Evolutionary conservation across 1,284 basidiomycete species (phyloP).

Genomic region (Thelephora terrestris): DNA sequence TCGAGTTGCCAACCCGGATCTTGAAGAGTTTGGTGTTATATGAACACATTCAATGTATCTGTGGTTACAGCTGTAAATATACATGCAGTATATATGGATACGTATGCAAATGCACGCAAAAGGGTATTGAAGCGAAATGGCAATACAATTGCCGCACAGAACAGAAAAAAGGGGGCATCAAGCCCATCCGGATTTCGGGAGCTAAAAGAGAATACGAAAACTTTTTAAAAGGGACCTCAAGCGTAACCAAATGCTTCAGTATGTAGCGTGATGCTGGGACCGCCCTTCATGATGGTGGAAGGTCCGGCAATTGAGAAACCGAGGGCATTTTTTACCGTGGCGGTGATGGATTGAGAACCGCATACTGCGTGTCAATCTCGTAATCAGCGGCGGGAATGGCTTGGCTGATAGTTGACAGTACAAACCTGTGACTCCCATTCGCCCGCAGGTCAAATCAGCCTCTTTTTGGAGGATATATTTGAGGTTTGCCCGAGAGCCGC

Average conservation of each 20-base stretch:
- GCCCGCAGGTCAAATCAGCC: conserved; percentile 12
- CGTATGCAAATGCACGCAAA: too few relatives aligned
- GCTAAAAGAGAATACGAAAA: too few relatives aligned
- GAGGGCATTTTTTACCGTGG: conserved; percentile 29
- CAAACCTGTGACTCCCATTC: conserved; percentile 33
- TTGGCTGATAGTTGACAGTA: not conserved
- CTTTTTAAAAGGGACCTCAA: not conserved
- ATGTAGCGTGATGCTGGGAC: conserved; percentile 33
- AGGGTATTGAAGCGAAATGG: too few relatives aligned
- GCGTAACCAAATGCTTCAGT: conserved; percentile 39
- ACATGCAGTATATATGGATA: too few relatives aligned
- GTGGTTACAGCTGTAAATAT: too few relatives aligned
- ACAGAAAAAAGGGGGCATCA: too few relatives aligned
- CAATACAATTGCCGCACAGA: too few relatives aligned
- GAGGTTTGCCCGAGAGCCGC: conserved; percentile 24
- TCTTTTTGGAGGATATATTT: conserved; percentile 19
- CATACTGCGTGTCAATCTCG: conserved; percentile 27
- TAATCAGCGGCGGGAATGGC: not conserved
- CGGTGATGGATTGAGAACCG: conserved; percentile 32
- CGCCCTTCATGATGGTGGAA: conserved; percentile 28
- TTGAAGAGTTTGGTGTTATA: too few relatives aligned
- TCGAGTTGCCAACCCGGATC: too few relatives aligned
- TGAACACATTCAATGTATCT: too few relatives aligned
- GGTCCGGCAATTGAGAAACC: conserved; percentile 27
- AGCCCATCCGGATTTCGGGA: too few relatives aligned